phyloP scores from a whole-genome alignment of 257 asterid genomes.

The Fraxinus cuspidata region DNA sequence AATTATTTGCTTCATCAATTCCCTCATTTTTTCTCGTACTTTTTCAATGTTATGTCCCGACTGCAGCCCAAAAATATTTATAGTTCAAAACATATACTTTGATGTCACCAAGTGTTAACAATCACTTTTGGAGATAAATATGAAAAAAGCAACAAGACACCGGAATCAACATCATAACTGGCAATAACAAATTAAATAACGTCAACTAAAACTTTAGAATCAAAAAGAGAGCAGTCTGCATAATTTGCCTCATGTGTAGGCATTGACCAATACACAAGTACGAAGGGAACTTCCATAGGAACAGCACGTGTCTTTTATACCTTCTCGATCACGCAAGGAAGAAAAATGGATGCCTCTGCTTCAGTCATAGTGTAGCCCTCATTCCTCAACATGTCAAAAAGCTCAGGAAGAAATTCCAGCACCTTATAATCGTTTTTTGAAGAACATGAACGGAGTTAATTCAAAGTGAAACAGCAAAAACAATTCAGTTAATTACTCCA shows the following conservation, averaged over 20 bases:
- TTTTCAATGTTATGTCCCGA: slow-evolving; percentile 96
- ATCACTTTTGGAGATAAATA: slow-evolving; percentile 10
- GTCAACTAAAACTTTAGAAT: neutral
- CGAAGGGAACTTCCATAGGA: slow-evolving; percentile 15
- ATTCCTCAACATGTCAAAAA: slow-evolving; percentile 75
- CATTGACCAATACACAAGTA: neutral
- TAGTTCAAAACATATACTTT: slow-evolving; percentile 20
- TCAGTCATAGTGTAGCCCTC: slow-evolving; percentile 88
- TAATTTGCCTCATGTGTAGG: neutral
- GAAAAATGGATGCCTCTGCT: slow-evolving; percentile 94
- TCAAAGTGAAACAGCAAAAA: neutral
- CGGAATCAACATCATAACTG: slow-evolving; percentile 1
- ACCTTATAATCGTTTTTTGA: slow-evolving; percentile 51
- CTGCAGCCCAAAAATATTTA: slow-evolving; percentile 46
- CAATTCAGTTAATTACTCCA: neutral
- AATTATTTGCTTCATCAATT: slow-evolving; percentile 75
- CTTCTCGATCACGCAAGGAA: slow-evolving; percentile 97
- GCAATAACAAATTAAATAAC: neutral
- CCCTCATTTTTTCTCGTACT: slow-evolving; percentile 94
- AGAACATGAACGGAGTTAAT: slow-evolving; percentile 20
- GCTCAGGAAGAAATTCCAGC: slow-evolving; percentile 97
- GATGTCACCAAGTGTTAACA: neutral
- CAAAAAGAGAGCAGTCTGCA: neutral
- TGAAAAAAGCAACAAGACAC: neutral
- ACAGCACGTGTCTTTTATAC: slow-evolving; percentile 35